Evolutionary conservation across 805 yeast species (phyloP), one percentile per base, ranked within the genome.

Genomic region (Kuraishia ogatae): DNA sequence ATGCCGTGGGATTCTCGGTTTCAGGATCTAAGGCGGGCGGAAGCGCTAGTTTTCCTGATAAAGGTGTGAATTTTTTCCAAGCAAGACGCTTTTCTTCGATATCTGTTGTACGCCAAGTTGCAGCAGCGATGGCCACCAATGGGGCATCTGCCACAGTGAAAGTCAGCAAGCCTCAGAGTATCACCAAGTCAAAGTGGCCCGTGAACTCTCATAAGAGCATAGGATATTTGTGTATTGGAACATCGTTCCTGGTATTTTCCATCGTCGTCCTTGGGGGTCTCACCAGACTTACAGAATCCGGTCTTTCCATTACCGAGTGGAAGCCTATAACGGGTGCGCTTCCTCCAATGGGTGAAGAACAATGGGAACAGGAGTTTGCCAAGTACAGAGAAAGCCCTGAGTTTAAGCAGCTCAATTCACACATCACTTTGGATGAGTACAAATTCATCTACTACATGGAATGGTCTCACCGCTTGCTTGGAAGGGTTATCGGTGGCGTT

Each of bases 261-360:
- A 94, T 94, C 58, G 98, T 94, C 17, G 84, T 94, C n/a, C 76
- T 94, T 4, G 99, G 99, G 50, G 99, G 99, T 0, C 76, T 94
- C 50, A 94, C 99, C 0, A 80, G 99, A 64, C 77, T 94, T 50
- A 94, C 99, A 0, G 99, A 94, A 66, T 89, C 97, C 0, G 99
- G 99, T 0, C 75, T 94, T 50, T 87, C 96, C 51, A 94, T 94
- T 67, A 94, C 98, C 1, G 99, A 94, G 66, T 94, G 99, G 99
- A 89, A 85, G 68, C 99, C 99, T 1, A 91, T 94, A 26, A 90
- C 99, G 0, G 99, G 99, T 51, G 74, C 96, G 1, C 70, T 94
- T 15, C 99, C 99, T 1, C 99, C 99, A 0, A 66, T 87, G 63
- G 81, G 72, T 57, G 84, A 89, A 62, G 72, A 73, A 52, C 92